Conservation (phyloP, 2,329 filamentous ascomycete species). For the Botrytis paeoniae region DNA sequence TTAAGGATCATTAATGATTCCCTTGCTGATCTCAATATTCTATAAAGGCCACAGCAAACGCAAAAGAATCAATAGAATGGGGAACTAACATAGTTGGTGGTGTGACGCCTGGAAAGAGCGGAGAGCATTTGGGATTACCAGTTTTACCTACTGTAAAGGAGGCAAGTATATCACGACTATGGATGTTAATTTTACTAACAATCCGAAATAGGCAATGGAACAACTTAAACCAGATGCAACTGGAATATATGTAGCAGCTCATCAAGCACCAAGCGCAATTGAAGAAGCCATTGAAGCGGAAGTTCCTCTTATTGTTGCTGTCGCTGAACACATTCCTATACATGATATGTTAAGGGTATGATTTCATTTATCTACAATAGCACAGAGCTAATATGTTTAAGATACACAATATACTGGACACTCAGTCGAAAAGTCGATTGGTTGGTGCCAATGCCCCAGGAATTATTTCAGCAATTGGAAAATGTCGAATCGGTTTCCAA, state of each 20-base stretch:
- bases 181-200: constrained; percentile 3
- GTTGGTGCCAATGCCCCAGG: constrained; percentile 73
- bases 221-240: constrained; percentile 72
- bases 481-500: constrained; percentile 72
- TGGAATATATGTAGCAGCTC: constrained; percentile 76
- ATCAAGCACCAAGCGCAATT: constrained; percentile 68
- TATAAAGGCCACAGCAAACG: constrained; percentile 69
- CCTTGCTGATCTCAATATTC: neutral
- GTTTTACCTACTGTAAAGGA: constrained; percentile 65
- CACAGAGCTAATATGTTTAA: constrained; percentile 34
- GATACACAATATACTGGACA: constrained; percentile 66
- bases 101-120: constrained; percentile 67
- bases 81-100: constrained; percentile 79
- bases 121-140: constrained; percentile 70
- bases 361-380: neutral
- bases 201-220: constrained; percentile 56
- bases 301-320: constrained; percentile 70
- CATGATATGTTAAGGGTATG: constrained; percentile 67
- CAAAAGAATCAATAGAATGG: constrained; percentile 71
- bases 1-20: constrained; percentile 20
- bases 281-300: constrained; percentile 77
- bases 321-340: constrained; percentile 72
- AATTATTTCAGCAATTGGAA: constrained; percentile 68
- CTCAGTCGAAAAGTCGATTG: constrained; percentile 65
- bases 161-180: constrained; percentile 36